A percentile compares a stretch with the other conserved stretches of the same genome.
These are phyloP conservation scores for Astrocystis sublimbata DNA, from an alignment of 495 filamentous ascomycete species.

Conservation along the genomic window DNA sequence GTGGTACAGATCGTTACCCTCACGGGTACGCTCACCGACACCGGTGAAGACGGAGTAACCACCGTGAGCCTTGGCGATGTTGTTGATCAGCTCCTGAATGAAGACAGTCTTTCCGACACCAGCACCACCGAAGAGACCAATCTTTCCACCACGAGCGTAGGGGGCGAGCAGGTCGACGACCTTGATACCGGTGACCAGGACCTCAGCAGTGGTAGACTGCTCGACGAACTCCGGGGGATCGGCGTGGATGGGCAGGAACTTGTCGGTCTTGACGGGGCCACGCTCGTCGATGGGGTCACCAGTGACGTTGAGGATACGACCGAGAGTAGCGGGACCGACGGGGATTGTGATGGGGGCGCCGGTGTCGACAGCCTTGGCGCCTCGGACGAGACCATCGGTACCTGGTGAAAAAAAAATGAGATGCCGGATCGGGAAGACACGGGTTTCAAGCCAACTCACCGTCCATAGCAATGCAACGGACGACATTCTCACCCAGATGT, in stretches of 20 bases:
- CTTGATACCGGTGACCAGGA: slow-evolving; percentile 99
- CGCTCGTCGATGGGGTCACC: slow-evolving; percentile 99
- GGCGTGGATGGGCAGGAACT: slow-evolving; percentile 87
- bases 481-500: slow-evolving; percentile 99
- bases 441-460: slow-evolving; percentile 61
- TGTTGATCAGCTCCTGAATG: slow-evolving; percentile 99
- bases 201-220: slow-evolving; percentile 92
- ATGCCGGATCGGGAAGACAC: slow-evolving; percentile 16
- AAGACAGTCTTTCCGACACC: slow-evolving; percentile 99
- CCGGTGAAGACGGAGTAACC: slow-evolving; percentile 99
- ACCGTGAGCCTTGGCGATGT: slow-evolving; percentile 99
- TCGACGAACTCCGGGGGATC: slow-evolving; percentile 89
- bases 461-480: slow-evolving; percentile 99
- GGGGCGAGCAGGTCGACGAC: slow-evolving; percentile 98
- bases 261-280: slow-evolving; percentile 91
- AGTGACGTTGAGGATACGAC: slow-evolving; percentile 99
- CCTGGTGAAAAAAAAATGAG: slow-evolving; percentile 59
- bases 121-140: slow-evolving; percentile 99
- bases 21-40: slow-evolving; percentile 99
- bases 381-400: slow-evolving; percentile 98
- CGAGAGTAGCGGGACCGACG: slow-evolving; percentile 91
- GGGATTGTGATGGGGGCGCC: slow-evolving; percentile 96
- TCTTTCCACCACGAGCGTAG: slow-evolving; percentile 99
- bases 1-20: slow-evolving; percentile 99
- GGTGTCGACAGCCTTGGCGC: slow-evolving; percentile 79